These are phyloP conservation scores for Cystobasidium onofrii DNA, from an alignment of 768 basidiomycete genomes.

Conservation along the genomic window DNA sequence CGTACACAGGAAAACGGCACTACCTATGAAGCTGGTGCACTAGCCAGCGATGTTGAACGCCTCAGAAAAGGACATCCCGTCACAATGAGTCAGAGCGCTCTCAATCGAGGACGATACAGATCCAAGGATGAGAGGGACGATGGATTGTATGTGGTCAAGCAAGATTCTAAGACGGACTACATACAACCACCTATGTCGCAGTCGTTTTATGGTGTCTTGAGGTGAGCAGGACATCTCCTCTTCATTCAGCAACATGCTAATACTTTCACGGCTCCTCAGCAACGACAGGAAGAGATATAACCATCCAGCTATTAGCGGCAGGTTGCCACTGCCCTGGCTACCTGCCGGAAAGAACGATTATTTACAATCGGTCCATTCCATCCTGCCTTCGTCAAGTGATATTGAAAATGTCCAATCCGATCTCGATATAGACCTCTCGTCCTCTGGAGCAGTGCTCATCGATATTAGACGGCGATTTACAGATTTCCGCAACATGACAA, in stretches of 20 bases:
- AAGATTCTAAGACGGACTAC: constrained; percentile 60
- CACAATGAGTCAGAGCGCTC: constrained; percentile 76
- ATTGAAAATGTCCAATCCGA: constrained; percentile 24
- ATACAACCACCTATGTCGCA: constrained; percentile 95
- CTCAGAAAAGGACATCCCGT: constrained; percentile 77
- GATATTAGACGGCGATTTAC: constrained; percentile 68
- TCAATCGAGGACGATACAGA: constrained; percentile 79
- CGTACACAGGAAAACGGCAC: constrained; percentile 44
- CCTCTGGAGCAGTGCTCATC: constrained; percentile 61
- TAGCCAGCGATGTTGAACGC: constrained; percentile 63
- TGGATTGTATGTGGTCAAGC: constrained; percentile 86
- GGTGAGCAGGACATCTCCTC: constrained; percentile 50
- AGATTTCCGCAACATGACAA: constrained; percentile 44
- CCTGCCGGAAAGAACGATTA: constrained; percentile 53
- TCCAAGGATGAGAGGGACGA: constrained; percentile 74
- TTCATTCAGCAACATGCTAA: not conserved
- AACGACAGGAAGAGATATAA: constrained; percentile 92
- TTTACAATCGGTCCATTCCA: constrained; percentile 40
- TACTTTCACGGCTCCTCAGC: constrained; percentile 48
- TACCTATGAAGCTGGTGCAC: constrained; percentile 44
- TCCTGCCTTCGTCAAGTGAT: constrained; percentile 34
- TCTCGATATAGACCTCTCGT: constrained; percentile 32
- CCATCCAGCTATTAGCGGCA: constrained; percentile 88
- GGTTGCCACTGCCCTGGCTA: constrained; percentile 87
- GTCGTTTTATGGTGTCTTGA: constrained; percentile 85